phyloP scores from a whole-genome alignment of 2,329 filamentous ascomycete genomes.

The Microcera coccophila region DNA sequence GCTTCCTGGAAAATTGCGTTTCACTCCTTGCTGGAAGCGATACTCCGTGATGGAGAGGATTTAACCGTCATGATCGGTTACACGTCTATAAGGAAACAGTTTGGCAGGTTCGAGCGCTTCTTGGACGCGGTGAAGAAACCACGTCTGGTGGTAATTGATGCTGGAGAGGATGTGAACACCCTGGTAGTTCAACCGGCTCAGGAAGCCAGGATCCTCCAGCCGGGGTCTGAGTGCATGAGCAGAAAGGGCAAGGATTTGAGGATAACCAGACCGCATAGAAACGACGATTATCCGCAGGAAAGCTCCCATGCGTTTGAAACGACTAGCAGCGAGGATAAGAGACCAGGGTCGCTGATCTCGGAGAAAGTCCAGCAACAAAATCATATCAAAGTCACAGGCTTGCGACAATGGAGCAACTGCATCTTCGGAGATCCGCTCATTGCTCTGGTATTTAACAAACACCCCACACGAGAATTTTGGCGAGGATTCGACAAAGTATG shows the following conservation, averaged over 20 bases:
- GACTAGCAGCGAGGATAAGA: slow-evolving; percentile 6
- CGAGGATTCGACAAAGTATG: slow-evolving; percentile 40
- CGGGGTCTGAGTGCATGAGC: slow-evolving; percentile 3
- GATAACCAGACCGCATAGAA: slow-evolving; percentile 1
- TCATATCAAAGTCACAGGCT: slow-evolving; percentile 41
- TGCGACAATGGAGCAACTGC: slow-evolving; percentile 57
- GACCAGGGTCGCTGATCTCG: slow-evolving; percentile 3
- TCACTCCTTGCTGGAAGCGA: slow-evolving; percentile 51
- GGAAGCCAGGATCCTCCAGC: slow-evolving; percentile 2
- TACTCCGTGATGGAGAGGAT: slow-evolving; percentile 59
- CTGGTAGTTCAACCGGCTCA: slow-evolving; percentile 35
- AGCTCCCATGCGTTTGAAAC: slow-evolving; percentile 5
- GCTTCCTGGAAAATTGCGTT: slow-evolving; percentile 56
- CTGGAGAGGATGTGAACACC: slow-evolving; percentile 47
- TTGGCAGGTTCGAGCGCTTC: slow-evolving; percentile 44
- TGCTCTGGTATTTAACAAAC: slow-evolving; percentile 45
- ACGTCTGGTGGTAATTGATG: slow-evolving; percentile 53
- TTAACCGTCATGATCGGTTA: slow-evolving; percentile 57
- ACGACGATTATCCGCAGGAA: neutral
- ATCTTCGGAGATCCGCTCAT: slow-evolving; percentile 59
- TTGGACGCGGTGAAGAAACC: slow-evolving; percentile 52
- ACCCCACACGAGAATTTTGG: slow-evolving; percentile 43
- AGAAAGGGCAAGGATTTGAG: neutral
- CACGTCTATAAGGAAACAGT: slow-evolving; percentile 49
- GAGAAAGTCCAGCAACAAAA: slow-evolving; percentile 2